A percentile compares a stretch with the other conserved stretches of the same genome.
These are phyloP conservation scores for Raphidocelis subcapitata DNA, from an alignment of 139 green algal genomes.

Conservation along the genomic window DNA sequence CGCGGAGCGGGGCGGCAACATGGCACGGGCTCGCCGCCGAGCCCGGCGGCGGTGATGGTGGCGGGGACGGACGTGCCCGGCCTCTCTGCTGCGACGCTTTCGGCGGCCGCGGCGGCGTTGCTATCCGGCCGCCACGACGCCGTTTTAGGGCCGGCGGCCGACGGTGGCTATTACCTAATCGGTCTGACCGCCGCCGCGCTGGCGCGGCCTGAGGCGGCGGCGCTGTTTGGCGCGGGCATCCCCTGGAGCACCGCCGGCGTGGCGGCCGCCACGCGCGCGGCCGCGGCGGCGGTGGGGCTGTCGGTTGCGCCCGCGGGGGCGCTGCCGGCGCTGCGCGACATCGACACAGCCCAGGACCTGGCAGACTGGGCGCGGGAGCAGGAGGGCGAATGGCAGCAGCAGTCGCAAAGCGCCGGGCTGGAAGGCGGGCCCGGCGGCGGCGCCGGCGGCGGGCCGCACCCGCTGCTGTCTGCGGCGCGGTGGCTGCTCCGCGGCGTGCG, in stretches of 20 bases:
- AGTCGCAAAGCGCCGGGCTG: no score
- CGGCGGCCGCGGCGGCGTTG: slow-evolving; percentile 15
- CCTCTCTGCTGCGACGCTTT: slow-evolving; percentile 35
- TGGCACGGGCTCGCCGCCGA: no score
- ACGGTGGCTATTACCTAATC: slow-evolving; percentile 77
- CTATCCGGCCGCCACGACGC: slow-evolving; percentile 23
- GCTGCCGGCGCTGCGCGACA: slow-evolving; percentile 47
- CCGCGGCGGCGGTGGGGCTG: slow-evolving; percentile 30
- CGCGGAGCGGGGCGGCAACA: no score
- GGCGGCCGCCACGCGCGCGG: slow-evolving; percentile 27
- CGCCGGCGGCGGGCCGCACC: no score
- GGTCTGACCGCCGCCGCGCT: slow-evolving; percentile 34
- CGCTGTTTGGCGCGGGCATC: slow-evolving; percentile 48
- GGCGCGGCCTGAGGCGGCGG: not conserved
- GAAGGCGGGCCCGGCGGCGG: no score
- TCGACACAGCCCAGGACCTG: slow-evolving; percentile 54
- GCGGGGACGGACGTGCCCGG: slow-evolving; percentile 70
- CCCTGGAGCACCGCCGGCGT: slow-evolving; percentile 54
- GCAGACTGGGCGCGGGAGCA: slow-evolving; percentile 26
- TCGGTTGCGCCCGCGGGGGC: slow-evolving; percentile 23
- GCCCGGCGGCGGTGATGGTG: slow-evolving; percentile 2
- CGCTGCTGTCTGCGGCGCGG: no score
- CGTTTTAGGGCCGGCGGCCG: slow-evolving; percentile 61
- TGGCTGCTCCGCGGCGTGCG: no score
- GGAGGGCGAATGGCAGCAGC: not conserved